These are phyloP conservation scores for Lagenidium sp. DNA, from an alignment of 352 stramenopile genomes.

Conservation along the genomic window DNA sequence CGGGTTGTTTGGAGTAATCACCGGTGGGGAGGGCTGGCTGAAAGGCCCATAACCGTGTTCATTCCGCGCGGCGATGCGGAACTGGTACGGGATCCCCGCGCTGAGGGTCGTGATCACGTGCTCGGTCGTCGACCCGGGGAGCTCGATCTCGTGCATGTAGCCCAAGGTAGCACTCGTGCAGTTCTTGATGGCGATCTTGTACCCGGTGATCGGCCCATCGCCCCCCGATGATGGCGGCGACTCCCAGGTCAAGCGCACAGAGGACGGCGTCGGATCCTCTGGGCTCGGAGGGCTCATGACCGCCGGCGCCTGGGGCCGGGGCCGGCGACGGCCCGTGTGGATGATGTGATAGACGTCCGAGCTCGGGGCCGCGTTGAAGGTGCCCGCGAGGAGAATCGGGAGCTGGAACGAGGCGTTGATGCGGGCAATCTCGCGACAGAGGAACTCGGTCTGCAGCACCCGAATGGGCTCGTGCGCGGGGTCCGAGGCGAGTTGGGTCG, in stretches of 20 bases:
- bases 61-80: conserved; percentile 67
- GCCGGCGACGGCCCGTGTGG: conserved; percentile 40
- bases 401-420: conserved; percentile 85
- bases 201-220: conserved; percentile 29
- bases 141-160: conserved; percentile 40
- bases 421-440: conserved; percentile 48
- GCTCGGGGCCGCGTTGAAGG: conserved; percentile 72
- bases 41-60: conserved; percentile 55
- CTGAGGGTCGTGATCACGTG: conserved; percentile 53
- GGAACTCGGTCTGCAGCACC: conserved; percentile 54
- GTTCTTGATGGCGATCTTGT: conserved; percentile 54
- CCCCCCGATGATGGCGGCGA: conserved; percentile 3
- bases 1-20: conserved; percentile 45
- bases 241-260: conserved; percentile 40
- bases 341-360: conserved; percentile 80
- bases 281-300: conserved; percentile 25
- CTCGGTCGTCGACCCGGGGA: conserved; percentile 13
- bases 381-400: conserved; percentile 69
- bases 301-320: conserved; percentile 27
- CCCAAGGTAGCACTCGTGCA: conserved; percentile 40
- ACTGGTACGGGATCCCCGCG: conserved; percentile 79
- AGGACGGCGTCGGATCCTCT: conserved; percentile 29
- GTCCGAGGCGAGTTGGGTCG: conserved; percentile 30
- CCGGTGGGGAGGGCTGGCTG: conserved; percentile 51
- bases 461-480: conserved; percentile 43